phyloP scores from a whole-genome alignment of 495 filamentous ascomycete species.

The Penicillium canariense region DNA sequence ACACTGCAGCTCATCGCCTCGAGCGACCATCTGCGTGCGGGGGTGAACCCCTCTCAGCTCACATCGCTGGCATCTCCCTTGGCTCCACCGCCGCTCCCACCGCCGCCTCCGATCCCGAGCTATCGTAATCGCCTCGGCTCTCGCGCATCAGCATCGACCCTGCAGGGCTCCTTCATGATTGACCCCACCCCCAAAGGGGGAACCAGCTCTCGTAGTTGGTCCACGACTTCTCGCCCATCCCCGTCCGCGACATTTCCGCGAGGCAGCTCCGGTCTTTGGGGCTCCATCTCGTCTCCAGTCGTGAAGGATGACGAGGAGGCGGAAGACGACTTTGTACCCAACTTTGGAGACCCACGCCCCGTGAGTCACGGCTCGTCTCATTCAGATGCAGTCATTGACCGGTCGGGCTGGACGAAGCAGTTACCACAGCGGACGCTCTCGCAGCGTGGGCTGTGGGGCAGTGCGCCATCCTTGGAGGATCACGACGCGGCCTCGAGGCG shows the following conservation, averaged over 20 bases:
- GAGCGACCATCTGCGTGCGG: slow-evolving; percentile 72
- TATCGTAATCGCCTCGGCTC: slow-evolving; percentile 33
- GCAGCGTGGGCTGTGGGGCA: slow-evolving; percentile 46
- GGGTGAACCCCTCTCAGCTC: slow-evolving; percentile 36
- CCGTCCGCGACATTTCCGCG: slow-evolving; percentile 15
- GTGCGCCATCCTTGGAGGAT: slow-evolving; percentile 34
- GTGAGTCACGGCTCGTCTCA: slow-evolving; percentile 17
- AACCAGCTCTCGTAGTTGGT: slow-evolving; percentile 28
- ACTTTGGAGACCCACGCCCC: slow-evolving; percentile 32
- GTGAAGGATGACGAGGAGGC: slow-evolving; percentile 21
- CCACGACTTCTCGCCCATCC: slow-evolving; percentile 20
- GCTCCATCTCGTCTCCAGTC: slow-evolving; percentile 24
- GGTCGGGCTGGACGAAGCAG: slow-evolving; percentile 24
- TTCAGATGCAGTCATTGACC: slow-evolving; percentile 6
- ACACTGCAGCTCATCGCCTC: slow-evolving; percentile 74
- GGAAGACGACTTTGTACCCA: slow-evolving; percentile 36
- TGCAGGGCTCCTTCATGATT: slow-evolving; percentile 26
- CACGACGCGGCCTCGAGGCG: slow-evolving; percentile 33
- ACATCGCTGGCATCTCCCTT: slow-evolving; percentile 30
- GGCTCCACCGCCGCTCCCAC: slow-evolving; percentile 21
- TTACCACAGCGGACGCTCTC: slow-evolving; percentile 36
- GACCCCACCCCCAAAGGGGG: slow-evolving; percentile 22
- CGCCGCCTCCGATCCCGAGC: slow-evolving; percentile 23
- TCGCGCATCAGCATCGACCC: slow-evolving; percentile 21
- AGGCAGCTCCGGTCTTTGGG: slow-evolving; percentile 35